Evolutionary conservation across 257 asterid species (phyloP).

Genomic region (Petrea volubilis): DNA sequence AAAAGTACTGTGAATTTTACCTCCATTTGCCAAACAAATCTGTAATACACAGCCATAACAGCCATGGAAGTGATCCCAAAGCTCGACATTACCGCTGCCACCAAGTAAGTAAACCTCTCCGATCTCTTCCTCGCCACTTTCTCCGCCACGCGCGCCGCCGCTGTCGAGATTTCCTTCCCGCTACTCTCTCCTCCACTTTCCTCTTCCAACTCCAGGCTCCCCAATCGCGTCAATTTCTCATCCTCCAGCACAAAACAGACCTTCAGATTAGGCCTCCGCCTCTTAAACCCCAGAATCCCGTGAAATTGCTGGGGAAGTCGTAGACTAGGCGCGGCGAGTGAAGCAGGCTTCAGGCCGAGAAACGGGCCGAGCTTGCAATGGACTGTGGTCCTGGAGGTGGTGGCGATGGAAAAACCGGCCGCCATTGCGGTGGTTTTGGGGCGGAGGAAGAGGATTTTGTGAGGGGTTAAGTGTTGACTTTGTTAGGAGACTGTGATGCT

Average conservation of each 20-base stretch:
- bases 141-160: conserved; percentile 48
- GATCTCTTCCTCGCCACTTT: conserved; percentile 76
- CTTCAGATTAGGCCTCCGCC: conserved; percentile 38
- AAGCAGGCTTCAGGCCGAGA: conserved; percentile 31
- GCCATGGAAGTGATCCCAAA: conserved; percentile 88
- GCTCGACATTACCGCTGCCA: conserved; percentile 98
- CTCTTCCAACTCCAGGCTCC: conserved; percentile 6
- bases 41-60: conserved; percentile 70
- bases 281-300: conserved; percentile 19
- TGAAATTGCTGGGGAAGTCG: conserved; percentile 22
- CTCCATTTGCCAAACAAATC: conserved; percentile 98
- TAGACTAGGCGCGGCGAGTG: conserved; percentile 17
- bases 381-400: conserved; percentile 28
- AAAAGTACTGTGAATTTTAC: conserved; percentile 22
- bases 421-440: conserved; percentile 55
- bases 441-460: conserved; percentile 1
- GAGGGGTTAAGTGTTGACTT: background rate
- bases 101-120: conserved; percentile 78
- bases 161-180: conserved; percentile 32
- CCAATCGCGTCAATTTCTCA: conserved; percentile 32
- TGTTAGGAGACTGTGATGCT: background rate
- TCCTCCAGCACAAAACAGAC: conserved; percentile 62
- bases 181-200: conserved; percentile 32
- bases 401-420: conserved; percentile 44
- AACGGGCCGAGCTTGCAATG: conserved; percentile 34